A percentile compares a stretch with the other conserved stretches of the same genome.
Evolutionary conservation across 1,139 yeast species (phyloP).

Genomic region (Diutina ranongensis): DNA sequence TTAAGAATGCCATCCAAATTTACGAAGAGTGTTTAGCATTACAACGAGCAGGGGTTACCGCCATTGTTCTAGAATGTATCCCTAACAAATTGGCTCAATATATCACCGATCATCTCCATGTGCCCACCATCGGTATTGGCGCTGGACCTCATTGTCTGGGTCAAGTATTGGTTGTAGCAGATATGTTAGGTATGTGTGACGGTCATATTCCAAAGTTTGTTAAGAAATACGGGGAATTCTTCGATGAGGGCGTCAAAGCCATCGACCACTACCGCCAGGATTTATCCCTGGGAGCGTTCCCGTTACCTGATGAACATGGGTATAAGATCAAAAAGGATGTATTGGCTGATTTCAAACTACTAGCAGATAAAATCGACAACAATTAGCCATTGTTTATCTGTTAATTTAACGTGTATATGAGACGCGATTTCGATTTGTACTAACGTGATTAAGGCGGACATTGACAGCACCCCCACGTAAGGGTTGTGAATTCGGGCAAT

Average conservation of each 20-base stretch:
- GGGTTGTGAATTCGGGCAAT: too few relatives aligned
- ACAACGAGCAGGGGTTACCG: slow-evolving; percentile 69
- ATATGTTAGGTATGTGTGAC: slow-evolving; percentile 64
- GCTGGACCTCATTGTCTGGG: slow-evolving; percentile 83
- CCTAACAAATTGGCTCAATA: slow-evolving; percentile 63
- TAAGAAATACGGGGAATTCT: slow-evolving; percentile 50
- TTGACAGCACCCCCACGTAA: too few relatives aligned
- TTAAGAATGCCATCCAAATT: slow-evolving; percentile 44
- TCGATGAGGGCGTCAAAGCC: slow-evolving; percentile 39
- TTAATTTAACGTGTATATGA: too few relatives aligned
- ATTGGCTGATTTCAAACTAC: slow-evolving; percentile 32
- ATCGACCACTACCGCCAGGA: slow-evolving; percentile 46
- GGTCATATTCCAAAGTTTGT: slow-evolving; percentile 57
- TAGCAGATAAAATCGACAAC: background rate
- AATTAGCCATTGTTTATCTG: too few relatives aligned
- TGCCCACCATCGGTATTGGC: slow-evolving; percentile 94
- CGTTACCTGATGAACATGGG: slow-evolving; percentile 50
- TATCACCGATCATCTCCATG: slow-evolving; percentile 44
- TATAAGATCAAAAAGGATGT: slow-evolving; percentile 63
- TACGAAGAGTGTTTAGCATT: slow-evolving; percentile 57
- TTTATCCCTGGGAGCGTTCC: slow-evolving; percentile 45
- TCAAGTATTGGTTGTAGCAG: slow-evolving; percentile 83
- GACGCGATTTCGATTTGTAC: too few relatives aligned
- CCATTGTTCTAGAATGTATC: slow-evolving; percentile 73
- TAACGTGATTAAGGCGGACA: too few relatives aligned